A percentile compares a stretch with the other conserved stretches of the same genome.
Evolutionary conservation across 106 monocot genomes (phyloP).

Genomic region (Dactylorhiza incarnata): DNA sequence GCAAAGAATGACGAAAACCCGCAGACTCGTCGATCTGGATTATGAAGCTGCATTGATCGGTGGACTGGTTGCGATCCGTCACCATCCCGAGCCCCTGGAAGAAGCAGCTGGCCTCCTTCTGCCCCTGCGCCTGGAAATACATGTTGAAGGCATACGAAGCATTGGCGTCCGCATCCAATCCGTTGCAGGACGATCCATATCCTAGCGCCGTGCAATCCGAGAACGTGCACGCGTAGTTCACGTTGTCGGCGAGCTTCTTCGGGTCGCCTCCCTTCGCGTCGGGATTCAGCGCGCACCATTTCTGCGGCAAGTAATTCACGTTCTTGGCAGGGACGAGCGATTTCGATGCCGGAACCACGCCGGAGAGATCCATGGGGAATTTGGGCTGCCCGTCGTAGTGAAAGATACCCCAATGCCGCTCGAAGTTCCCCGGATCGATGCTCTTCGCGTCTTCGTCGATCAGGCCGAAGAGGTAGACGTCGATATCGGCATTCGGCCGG

Average conservation of each 20-base stretch:
- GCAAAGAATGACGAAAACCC: background rate
- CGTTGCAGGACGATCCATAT: conserved; percentile 45
- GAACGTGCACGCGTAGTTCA: conserved; percentile 45
- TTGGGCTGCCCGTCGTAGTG: conserved; percentile 57
- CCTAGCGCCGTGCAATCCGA: conserved; percentile 60
- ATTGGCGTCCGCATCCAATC: conserved; percentile 34
- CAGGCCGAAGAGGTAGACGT: conserved; percentile 48
- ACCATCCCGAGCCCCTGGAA: conserved; percentile 47
- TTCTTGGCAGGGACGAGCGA: conserved; percentile 29
- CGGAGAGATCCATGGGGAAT: conserved; percentile 51
- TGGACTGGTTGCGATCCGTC: conserved; percentile 35
- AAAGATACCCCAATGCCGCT: conserved; percentile 65
- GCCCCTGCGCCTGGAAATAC: conserved; percentile 47
- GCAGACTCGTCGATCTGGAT: conserved; percentile 23
- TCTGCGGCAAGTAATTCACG: conserved; percentile 33
- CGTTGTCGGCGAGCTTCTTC: conserved; percentile 32
- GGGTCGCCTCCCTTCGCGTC: conserved; percentile 1
- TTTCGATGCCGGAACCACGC: conserved; percentile 25
- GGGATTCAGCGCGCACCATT: conserved; percentile 51
- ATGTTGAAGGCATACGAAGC: conserved; percentile 64
- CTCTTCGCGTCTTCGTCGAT: conserved; percentile 74
- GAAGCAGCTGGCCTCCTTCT: conserved; percentile 32
- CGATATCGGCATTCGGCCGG: conserved; percentile 28
- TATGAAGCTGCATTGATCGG: conserved; percentile 34
- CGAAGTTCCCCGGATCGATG: conserved; percentile 50